phyloP scores from a whole-genome alignment of 192 early-diverging fungal genomes.

The Fimicolochytrium jonesii region DNA sequence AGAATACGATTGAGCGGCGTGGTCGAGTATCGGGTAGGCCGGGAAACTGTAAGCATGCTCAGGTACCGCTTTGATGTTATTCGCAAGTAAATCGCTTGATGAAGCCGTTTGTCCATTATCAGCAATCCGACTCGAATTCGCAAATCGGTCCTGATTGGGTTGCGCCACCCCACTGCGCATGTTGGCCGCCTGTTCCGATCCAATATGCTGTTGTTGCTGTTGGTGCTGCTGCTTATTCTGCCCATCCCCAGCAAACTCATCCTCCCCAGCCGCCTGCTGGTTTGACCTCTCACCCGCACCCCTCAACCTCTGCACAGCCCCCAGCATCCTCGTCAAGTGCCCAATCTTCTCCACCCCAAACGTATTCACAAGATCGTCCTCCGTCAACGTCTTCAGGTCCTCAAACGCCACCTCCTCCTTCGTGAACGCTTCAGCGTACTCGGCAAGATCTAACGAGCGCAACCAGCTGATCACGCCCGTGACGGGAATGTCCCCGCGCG shows the following conservation, averaged over 20 bases:
- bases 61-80: too few relatives aligned
- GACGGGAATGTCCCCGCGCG: neutral
- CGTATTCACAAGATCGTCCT: slow-evolving; percentile 18
- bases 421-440: slow-evolving; percentile 5
- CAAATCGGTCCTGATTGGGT: too few relatives aligned
- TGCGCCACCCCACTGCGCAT: too few relatives aligned
- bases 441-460: neutral
- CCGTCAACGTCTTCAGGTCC: slow-evolving; percentile 16
- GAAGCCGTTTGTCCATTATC: too few relatives aligned
- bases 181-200: too few relatives aligned
- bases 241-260: neutral
- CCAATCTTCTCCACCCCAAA: slow-evolving; percentile 18
- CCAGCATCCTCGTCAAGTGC: neutral
- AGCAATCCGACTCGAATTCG: too few relatives aligned
- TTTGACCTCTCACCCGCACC: neutral
- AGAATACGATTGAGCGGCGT: too few relatives aligned
- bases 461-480: neutral
- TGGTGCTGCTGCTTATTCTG: neutral
- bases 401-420: slow-evolving; percentile 16
- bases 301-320: neutral
- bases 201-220: neutral
- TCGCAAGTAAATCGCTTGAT: too few relatives aligned
- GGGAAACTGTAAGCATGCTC: too few relatives aligned
- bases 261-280: neutral
- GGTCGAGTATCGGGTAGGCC: too few relatives aligned